phyloP scores from a whole-genome alignment of 1,139 yeast genomes.

The Pichia inconspicua region DNA sequence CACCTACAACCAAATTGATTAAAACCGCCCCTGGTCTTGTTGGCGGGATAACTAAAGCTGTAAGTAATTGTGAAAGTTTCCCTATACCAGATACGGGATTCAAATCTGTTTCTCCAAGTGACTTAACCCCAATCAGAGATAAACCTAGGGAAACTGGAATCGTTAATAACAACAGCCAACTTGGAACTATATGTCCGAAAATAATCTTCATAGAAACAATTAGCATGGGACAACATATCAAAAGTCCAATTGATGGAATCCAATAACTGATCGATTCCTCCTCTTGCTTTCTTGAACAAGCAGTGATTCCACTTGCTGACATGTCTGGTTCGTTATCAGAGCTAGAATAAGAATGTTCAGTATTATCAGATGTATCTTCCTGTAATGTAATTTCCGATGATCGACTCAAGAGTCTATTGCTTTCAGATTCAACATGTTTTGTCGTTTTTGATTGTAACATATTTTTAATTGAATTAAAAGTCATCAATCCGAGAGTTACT shows the following conservation, averaged over 20 bases:
- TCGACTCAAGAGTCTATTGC: neutral
- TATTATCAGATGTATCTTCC: neutral
- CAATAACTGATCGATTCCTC: constrained; percentile 14
- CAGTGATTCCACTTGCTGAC: constrained; percentile 7
- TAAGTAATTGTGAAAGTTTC: constrained; percentile 79
- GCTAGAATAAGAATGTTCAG: constrained; percentile 9
- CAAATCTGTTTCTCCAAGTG: constrained; percentile 92
- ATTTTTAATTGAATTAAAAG: constrained; percentile 34
- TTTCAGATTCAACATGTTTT: neutral
- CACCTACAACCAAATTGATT: constrained; percentile 88
- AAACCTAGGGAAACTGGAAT: constrained; percentile 67
- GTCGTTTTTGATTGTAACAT: neutral
- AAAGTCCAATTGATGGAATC: constrained; percentile 47
- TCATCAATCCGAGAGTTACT: constrained; percentile 67
- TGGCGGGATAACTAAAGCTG: constrained; percentile 79
- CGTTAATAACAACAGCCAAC: constrained; percentile 62
- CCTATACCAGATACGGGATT: constrained; percentile 98
- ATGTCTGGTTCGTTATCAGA: constrained; percentile 7
- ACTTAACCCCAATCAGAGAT: constrained; percentile 83
- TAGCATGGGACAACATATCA: constrained; percentile 60
- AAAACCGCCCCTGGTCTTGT: constrained; percentile 63
- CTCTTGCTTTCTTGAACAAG: constrained; percentile 22
- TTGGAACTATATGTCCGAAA: constrained; percentile 65
- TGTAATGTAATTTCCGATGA: neutral
- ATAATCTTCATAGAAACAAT: constrained; percentile 53